A percentile compares a stretch with the other conserved stretches of the same genome.
Conservation (phyloP, 2,329 filamentous ascomycete species). For the Epichloe sylvatica region DNA sequence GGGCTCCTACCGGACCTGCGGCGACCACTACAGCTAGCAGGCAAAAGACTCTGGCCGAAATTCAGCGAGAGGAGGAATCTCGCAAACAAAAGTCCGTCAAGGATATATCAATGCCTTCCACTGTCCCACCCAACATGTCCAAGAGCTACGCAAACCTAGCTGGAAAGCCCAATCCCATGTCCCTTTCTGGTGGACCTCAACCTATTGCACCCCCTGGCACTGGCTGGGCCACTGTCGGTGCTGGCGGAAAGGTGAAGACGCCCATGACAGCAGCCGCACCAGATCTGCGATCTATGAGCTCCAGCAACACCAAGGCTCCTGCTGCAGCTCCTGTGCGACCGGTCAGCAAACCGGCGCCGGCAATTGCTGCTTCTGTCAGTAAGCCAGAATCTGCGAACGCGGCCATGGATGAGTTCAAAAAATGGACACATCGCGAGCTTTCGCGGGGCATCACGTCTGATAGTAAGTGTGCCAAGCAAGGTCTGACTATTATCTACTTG, state of each 20-base stretch:
- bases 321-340: constrained; percentile 36
- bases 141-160: constrained; percentile 95
- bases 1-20: constrained; percentile 12
- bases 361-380: constrained; percentile 25
- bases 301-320: constrained; percentile 26
- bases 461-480: constrained; percentile 26
- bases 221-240: constrained; percentile 91
- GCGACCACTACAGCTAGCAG: constrained; percentile 17
- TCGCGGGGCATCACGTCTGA: constrained; percentile 49
- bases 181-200: constrained; percentile 17
- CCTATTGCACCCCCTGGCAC: constrained; percentile 13
- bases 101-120: constrained; percentile 34
- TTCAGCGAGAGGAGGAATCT: constrained; percentile 84
- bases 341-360: constrained; percentile 31
- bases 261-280: constrained; percentile 45
- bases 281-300: constrained; percentile 28
- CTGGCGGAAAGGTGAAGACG: constrained; percentile 78
- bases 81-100: constrained; percentile 55
- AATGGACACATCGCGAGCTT: constrained; percentile 76
- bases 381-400: constrained; percentile 23
- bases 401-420: constrained; percentile 90
- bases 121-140: constrained; percentile 37
- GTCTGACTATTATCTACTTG: constrained; percentile 18
- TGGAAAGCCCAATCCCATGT: constrained; percentile 45
- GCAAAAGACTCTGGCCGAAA: constrained; percentile 91